Percentiles rank a stretch among this genome's conserved stretches.
Evolutionary conservation across 2,329 filamentous ascomycete species (phyloP).

Genomic region (Corinectria fuckeliana): DNA sequence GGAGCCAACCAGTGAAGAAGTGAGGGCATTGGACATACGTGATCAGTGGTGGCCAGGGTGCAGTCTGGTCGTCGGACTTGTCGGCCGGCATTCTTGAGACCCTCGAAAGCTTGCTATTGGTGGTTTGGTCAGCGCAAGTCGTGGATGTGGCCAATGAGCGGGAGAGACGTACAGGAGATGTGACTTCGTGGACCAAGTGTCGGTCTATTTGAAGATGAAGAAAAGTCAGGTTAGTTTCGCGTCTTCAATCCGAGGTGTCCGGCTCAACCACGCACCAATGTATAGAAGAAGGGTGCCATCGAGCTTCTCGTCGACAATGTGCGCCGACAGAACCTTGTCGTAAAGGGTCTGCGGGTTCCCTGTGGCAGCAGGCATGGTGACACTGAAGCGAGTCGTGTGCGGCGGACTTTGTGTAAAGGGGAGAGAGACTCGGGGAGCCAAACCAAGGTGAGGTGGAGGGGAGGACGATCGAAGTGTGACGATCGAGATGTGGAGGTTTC

Average conservation of each 20-base stretch:
- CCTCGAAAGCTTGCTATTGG: constrained; percentile 91
- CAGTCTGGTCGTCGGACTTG: constrained; percentile 93
- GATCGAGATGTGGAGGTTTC: background rate
- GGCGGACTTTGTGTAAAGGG: constrained; percentile 1
- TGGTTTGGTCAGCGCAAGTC: constrained; percentile 24
- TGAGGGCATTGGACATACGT: constrained; percentile 66
- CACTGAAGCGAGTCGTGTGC: constrained; percentile 9
- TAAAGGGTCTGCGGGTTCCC: constrained; percentile 84
- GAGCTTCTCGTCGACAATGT: constrained; percentile 93
- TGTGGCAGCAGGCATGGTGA: constrained; percentile 77
- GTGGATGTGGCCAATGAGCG: background rate
- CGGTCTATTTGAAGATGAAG: constrained; percentile 65
- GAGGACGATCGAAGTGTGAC: constrained; percentile 6
- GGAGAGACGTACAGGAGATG: constrained; percentile 75
- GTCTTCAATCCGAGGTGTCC: background rate
- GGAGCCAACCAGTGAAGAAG: background rate
- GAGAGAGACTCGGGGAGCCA: constrained; percentile 1
- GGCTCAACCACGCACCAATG: constrained; percentile 71
- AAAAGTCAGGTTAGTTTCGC: constrained; percentile 18
- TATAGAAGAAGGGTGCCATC: constrained; percentile 94
- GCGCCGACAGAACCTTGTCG: constrained; percentile 95
- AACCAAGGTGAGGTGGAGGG: constrained; percentile 2
- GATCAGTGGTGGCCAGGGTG: constrained; percentile 94
- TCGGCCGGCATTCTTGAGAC: constrained; percentile 85
- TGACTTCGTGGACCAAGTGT: constrained; percentile 98